A percentile compares a stretch with the other conserved stretches of the same genome.
phyloP scores from a whole-genome alignment of 2,329 filamentous ascomycete genomes.

The Ceratocystis cacaofunesta region DNA sequence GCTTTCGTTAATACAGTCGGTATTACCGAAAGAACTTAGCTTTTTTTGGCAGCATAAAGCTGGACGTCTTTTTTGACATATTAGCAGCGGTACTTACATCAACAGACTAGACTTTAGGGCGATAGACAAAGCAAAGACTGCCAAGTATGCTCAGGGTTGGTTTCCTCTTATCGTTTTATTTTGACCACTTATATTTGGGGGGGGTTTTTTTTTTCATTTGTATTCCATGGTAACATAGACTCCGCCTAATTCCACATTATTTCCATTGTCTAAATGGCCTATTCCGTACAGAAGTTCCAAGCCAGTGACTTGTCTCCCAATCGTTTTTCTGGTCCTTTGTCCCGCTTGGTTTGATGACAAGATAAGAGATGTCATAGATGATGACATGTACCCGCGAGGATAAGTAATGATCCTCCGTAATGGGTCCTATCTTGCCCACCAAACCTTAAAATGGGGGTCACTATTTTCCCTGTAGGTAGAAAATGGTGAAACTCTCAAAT shows the following conservation, averaged over 20 bases:
- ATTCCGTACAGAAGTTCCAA: neutral
- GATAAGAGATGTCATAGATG: neutral
- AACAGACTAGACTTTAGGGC: too few relatives aligned
- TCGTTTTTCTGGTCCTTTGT: neutral
- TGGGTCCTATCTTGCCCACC: neutral
- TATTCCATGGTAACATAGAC: neutral
- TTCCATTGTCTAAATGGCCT: neutral
- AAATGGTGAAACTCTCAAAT: neutral
- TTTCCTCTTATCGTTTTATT: too few relatives aligned
- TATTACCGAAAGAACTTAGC: neutral
- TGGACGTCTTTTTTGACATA: too few relatives aligned
- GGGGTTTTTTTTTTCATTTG: neutral
- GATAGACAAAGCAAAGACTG: too few relatives aligned
- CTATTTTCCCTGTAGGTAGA: neutral
- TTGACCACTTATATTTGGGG: neutral
- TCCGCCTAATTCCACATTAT: neutral
- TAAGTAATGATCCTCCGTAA: neutral
- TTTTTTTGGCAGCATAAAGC: neutral
- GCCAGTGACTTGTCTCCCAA: neutral
- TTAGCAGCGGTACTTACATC: too few relatives aligned
- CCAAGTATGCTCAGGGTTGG: too few relatives aligned
- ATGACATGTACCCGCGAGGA: neutral
- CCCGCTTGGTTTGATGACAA: neutral
- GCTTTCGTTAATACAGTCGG: neutral
- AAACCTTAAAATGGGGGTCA: neutral